Evolutionary conservation across 805 yeast species (phyloP).

Genomic region (Metschnikowia orientalis): DNA sequence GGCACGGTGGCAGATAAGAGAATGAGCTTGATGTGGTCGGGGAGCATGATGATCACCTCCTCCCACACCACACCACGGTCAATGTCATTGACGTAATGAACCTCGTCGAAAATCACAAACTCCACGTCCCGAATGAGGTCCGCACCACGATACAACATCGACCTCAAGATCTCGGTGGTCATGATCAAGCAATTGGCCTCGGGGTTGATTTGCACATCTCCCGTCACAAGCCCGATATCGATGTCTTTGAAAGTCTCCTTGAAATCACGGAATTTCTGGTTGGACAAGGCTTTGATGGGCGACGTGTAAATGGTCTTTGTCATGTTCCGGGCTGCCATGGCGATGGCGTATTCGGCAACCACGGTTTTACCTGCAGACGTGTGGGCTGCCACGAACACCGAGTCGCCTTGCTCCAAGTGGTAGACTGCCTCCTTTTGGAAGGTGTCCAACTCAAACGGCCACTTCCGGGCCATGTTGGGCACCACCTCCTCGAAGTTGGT

Average conservation of each 20-base stretch:
- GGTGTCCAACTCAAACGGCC: constrained; percentile 93
- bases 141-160: constrained; percentile 95
- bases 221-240: constrained; percentile 92
- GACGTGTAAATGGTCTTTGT: constrained; percentile 95
- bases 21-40: constrained; percentile 91
- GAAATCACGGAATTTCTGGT: constrained; percentile 87
- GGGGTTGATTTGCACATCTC: constrained; percentile 96
- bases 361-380: constrained; percentile 99
- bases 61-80: constrained; percentile 99
- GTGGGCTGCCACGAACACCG: constrained; percentile 98
- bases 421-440: constrained; percentile 97
- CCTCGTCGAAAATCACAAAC: constrained; percentile 96
- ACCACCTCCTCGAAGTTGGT: constrained; percentile 83
- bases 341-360: constrained; percentile 96
- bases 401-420: constrained; percentile 95
- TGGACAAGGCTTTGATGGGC: constrained; percentile 87
- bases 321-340: constrained; percentile 94
- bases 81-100: constrained; percentile 93
- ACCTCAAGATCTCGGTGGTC: constrained; percentile 95
- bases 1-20: constrained; percentile 96
- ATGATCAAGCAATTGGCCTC: constrained; percentile 94
- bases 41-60: constrained; percentile 95
- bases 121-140: constrained; percentile 95
- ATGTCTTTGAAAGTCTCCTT: constrained; percentile 71
- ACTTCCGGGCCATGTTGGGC: constrained; percentile 87